Conservation (phyloP, 768 basidiomycete genomes). For the Cystobasidium onofrii region DNA sequence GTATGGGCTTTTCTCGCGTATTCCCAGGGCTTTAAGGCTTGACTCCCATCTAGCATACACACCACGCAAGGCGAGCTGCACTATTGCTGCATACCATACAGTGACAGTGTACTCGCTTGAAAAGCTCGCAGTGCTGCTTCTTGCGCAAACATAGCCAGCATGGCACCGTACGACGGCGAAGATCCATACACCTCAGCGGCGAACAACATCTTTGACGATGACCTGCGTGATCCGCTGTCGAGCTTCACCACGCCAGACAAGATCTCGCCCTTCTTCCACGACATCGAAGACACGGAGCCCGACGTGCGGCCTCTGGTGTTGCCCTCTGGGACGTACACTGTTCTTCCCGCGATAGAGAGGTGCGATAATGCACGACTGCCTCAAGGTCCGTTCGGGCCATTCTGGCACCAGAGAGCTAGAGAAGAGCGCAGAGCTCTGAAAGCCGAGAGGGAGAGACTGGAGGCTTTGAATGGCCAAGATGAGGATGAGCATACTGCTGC, state of each 20-base stretch:
- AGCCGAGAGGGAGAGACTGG: background rate
- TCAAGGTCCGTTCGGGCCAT: slow-evolving; percentile 45
- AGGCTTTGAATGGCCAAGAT: background rate
- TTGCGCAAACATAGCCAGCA: background rate
- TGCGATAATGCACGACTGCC: slow-evolving; percentile 62
- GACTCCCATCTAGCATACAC: too few species aligned
- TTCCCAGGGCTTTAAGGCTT: too few species aligned
- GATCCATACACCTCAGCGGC: background rate
- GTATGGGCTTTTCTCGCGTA: too few species aligned
- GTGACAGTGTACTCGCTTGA: too few species aligned
- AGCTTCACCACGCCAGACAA: slow-evolving; percentile 7
- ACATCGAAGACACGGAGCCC: slow-evolving; percentile 14
- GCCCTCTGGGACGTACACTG: slow-evolving; percentile 36
- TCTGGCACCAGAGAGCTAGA: slow-evolving; percentile 37
- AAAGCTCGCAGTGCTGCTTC: too few species aligned
- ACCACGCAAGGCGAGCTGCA: too few species aligned
- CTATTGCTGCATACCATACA: too few species aligned
- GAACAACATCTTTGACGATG: slow-evolving; percentile 5
- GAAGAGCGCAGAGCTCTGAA: background rate
- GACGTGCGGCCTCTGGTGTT: slow-evolving; percentile 20
- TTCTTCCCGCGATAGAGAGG: slow-evolving; percentile 56
- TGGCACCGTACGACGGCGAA: background rate
- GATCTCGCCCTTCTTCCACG: slow-evolving; percentile 18
- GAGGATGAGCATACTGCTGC: background rate
- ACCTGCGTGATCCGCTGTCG: background rate